phyloP scores from a whole-genome alignment of 306 rosid species.

The Canavalia ensiformis region DNA sequence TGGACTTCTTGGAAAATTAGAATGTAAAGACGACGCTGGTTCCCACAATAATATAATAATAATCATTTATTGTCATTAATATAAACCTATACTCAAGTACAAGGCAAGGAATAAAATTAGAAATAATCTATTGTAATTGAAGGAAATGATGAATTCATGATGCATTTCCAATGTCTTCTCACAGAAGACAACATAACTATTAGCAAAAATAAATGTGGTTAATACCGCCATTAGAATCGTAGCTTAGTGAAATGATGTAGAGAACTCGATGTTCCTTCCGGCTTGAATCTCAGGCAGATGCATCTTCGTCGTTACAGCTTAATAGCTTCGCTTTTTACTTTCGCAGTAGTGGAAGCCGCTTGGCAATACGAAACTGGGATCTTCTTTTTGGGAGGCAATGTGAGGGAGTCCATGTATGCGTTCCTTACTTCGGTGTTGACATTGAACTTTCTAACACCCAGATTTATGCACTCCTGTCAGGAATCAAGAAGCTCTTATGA shows the following conservation, averaged over 20 bases:
- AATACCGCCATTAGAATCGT: no score
- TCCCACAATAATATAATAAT: background rate
- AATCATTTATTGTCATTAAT: background rate
- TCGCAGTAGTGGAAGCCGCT: no score
- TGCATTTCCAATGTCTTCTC: no score
- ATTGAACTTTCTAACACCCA: constrained; percentile 91
- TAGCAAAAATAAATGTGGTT: constrained; percentile 26
- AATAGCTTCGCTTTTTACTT: no score
- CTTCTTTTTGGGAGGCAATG: no score
- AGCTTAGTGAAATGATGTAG: no score
- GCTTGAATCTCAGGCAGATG: no score
- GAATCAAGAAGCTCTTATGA: constrained; percentile 34
- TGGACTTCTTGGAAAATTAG: background rate
- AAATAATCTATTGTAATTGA: background rate
- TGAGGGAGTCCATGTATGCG: constrained; percentile 94
- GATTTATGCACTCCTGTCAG: constrained; percentile 76
- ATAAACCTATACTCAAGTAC: background rate
- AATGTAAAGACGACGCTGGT: background rate
- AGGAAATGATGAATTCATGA: constrained; percentile 16
- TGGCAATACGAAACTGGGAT: no score
- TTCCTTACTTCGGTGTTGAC: constrained; percentile 95
- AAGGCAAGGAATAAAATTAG: constrained; percentile 12
- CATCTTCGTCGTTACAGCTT: no score
- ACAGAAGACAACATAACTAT: background rate
- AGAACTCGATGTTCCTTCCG: no score